Percentiles rank a stretch among this genome's conserved stretches.
phyloP scores from a whole-genome alignment of 2,329 filamentous ascomycete genomes.

The Fusarium metavorans region DNA sequence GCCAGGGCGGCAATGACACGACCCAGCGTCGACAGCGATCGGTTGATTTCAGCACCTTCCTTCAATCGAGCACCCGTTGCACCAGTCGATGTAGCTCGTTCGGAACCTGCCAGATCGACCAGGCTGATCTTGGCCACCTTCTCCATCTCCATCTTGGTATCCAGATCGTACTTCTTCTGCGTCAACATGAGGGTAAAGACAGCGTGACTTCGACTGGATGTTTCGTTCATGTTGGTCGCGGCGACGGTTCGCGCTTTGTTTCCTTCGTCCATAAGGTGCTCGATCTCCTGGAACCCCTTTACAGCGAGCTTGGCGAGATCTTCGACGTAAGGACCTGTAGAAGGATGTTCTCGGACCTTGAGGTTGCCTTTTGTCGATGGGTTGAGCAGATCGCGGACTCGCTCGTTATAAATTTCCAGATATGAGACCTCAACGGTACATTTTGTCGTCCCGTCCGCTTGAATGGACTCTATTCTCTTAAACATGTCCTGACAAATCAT shows the following conservation, averaged over 20 bases:
- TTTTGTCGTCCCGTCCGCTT: constrained; percentile 79
- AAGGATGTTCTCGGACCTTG: constrained; percentile 97
- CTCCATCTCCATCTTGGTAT: constrained; percentile 97
- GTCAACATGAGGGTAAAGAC: constrained; percentile 97
- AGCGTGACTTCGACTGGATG: constrained; percentile 96
- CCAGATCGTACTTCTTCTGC: constrained; percentile 89
- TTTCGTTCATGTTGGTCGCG: constrained; percentile 99
- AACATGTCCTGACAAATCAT: constrained; percentile 99
- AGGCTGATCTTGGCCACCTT: constrained; percentile 98
- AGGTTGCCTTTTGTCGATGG: constrained; percentile 95
- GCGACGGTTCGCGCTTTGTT: constrained; percentile 99
- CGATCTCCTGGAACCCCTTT: constrained; percentile 92
- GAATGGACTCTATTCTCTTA: constrained; percentile 78
- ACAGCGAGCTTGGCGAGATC: constrained; percentile 96
- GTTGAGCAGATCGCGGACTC: constrained; percentile 94
- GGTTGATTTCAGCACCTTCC: constrained; percentile 98
- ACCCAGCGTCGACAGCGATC: constrained; percentile 93
- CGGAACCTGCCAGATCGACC: constrained; percentile 97
- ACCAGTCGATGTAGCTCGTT: constrained; percentile 96
- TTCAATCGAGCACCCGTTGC: constrained; percentile 95
- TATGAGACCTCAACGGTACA: constrained; percentile 99
- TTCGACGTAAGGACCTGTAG: constrained; percentile 97
- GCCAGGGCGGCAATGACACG: constrained; percentile 97
- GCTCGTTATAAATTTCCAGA: constrained; percentile 98
- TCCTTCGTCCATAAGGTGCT: constrained; percentile 98